These are phyloP conservation scores for Xanthoconium stramineum DNA, from an alignment of 768 basidiomycete species.

Conservation along the genomic window DNA sequence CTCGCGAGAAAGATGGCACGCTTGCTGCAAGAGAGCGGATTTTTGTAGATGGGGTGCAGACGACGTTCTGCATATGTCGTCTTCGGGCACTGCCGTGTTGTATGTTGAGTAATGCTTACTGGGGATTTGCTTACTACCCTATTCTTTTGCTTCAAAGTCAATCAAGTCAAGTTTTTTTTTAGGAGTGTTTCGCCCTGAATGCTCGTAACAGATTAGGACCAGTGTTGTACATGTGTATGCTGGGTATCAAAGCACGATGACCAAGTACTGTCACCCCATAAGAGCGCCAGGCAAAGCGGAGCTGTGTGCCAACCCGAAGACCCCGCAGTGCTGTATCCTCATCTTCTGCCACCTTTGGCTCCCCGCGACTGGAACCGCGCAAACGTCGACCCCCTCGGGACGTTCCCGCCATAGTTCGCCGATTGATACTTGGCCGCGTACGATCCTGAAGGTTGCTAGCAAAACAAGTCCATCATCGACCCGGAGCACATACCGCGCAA, in stretches of 20 bases:
- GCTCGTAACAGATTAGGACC: background rate
- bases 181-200: too few relatives aligned
- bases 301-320: background rate
- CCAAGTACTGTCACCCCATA: background rate
- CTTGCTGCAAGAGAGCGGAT: constrained; percentile 83
- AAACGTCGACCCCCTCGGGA: constrained; percentile 8
- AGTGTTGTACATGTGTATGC: background rate
- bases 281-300: too few relatives aligned
- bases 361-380: background rate
- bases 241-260: background rate
- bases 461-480: background rate
- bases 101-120: constrained; percentile 17
- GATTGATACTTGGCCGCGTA: constrained; percentile 20
- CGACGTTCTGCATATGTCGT: constrained; percentile 4
- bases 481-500: constrained; percentile 10
- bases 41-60: constrained; percentile 47
- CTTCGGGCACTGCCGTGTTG: constrained; percentile 16
- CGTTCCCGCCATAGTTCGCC: constrained; percentile 16
- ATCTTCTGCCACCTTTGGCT: too few relatives aligned
- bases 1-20: constrained; percentile 94
- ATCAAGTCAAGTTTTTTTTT: background rate
- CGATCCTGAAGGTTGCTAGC: constrained; percentile 3
- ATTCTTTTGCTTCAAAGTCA: background rate
- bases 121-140: constrained; percentile 15
- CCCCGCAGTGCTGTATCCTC: background rate